Evolutionary conservation across 495 filamentous ascomycete species (phyloP), one percentile per base, ranked within the genome.

Genomic region (Amorphotheca resinae): DNA sequence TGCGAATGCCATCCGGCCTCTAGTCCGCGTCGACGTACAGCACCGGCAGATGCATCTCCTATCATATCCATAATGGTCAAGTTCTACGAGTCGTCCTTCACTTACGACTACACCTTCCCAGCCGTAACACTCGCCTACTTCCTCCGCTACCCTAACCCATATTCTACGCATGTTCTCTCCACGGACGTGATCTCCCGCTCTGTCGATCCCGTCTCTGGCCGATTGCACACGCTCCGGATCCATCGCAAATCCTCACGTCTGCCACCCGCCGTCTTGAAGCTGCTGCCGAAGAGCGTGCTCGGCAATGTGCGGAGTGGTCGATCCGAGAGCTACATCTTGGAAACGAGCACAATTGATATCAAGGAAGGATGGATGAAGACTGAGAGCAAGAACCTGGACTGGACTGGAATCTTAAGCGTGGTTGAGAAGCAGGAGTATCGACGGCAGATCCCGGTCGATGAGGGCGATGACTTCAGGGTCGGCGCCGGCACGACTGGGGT

Each of bases 91-190:
- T 84, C 78, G 59, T 74, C 73, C 59, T 91, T 84, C 62, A 79
- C 75, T 63, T 96, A 96, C 68, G 77, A 84, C 62, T 93, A 95
- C 63, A 79, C 84, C 52, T 93, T 91, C 63, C 80, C 87, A 46
- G 68, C 69, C 51, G 91, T 99, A 31, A 88, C 87, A 7, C 81
- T 99, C 49, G 91, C 91, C 64, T 99, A 95, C 74, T 96, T 95
- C 71, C 84, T 99, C 39, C 88, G 91, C 30, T 99, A 99, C 62
- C 93, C 91, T 12, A 99, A 99, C 61, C 91, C 91, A 9, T 95
- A 95, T 64, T 81, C 83, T 46, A 83, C 74, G 51, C 91, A 99
- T 71, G 91, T 99, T 45, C 75, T 95, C 48, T 93, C 84, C 30
- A 93, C 88, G 61, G 91, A 99, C 67, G 91, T 91, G 56, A 88